A percentile compares a stretch with the other conserved stretches of the same genome.
Evolutionary conservation across 75 land plant genomes (phyloP).

Genomic region (Larix kaempferi): DNA sequence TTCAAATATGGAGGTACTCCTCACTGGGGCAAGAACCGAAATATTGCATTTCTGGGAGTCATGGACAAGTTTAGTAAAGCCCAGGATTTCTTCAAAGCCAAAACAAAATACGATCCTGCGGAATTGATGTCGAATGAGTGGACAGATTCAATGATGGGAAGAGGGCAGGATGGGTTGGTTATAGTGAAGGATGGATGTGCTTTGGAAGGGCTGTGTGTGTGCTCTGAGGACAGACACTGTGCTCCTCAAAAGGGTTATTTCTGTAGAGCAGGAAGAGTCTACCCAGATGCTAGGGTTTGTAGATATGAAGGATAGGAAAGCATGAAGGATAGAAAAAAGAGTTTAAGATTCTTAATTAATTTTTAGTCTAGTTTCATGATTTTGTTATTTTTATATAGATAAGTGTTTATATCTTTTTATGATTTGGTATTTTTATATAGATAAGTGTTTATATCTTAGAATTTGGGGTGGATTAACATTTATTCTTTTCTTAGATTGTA

Average conservation of each 20-base stretch:
- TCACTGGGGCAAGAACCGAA: constrained; percentile 89
- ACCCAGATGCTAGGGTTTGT: constrained; percentile 71
- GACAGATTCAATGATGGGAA: constrained; percentile 69
- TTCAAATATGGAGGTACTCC: constrained; percentile 71
- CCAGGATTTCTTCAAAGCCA: constrained; percentile 40
- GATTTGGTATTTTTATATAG: no score
- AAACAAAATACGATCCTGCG: constrained; percentile 45
- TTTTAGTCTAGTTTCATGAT: no score
- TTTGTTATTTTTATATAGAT: no score
- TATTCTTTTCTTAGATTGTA: no score
- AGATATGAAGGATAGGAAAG: constrained; percentile 9
- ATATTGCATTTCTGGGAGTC: constrained; percentile 39
- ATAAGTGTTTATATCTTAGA: no score
- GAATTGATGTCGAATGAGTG: constrained; percentile 69
- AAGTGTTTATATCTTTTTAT: no score
- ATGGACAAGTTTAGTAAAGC: constrained; percentile 45
- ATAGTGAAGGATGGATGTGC: constrained; percentile 56
- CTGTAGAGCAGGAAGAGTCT: constrained; percentile 64
- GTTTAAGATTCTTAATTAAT: no score
- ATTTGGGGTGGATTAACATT: no score
- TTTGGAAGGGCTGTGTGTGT: constrained; percentile 78
- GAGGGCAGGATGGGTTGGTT: constrained; percentile 12
- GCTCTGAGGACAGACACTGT: constrained; percentile 65
- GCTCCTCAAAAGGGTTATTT: constrained; percentile 59
- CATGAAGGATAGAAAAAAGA: no score